Base-by-base conservation (phyloP, 1,139 yeast species). In the Zhuliangozyma parablackwelliae region DNA sequence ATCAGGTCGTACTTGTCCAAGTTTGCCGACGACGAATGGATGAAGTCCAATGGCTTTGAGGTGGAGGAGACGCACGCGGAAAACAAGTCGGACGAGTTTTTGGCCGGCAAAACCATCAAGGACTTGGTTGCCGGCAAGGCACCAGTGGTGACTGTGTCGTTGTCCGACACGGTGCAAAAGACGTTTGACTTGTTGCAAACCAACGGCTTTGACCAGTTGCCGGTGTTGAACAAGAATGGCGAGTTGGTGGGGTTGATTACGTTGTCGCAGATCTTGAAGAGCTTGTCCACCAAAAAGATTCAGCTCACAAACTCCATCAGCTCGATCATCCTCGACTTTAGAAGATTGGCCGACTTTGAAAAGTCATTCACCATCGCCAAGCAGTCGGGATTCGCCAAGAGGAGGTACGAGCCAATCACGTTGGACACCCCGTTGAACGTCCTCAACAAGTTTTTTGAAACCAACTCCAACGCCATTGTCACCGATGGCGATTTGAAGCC, bases 1-100 rank as follows among this genome's bases (percentile, higher is more conserved):
- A 79, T 87, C 54, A 80, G 96, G 69, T 85, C 95, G 10, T 87
- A 87, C 67, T 73, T 87, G 59, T 80, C 92, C 47, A 87, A 87
- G 66, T 87, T 87, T 56, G 92, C 87, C 35, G 95, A 87, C 59
- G 95, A 87, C 55, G 95, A 85, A 64, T 87, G 96, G 96, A 80
- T 87, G 86, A 77, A 75, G 59, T 79, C 78, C 51, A 84, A 86
- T 58, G 86, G 88, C 6, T 82, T 87, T 55, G 65, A 64, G 44
- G 68, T 69, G 30, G 84, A 78, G 44, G 71, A 63, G 46, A 57
- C 63, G 35, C 60, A 69, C 44, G 72, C 72, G 37, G 64, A 69
- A 33, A 61, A 65, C 48, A 69, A 72, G 54, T 64, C 75, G 41
- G 80, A 76, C 50, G 77, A 78, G 50, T 78, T 69, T 53, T 65